These are phyloP conservation scores for Pseudogymnoascus sp. DNA, from an alignment of 2,329 filamentous ascomycete genomes.

Conservation along the genomic window DNA sequence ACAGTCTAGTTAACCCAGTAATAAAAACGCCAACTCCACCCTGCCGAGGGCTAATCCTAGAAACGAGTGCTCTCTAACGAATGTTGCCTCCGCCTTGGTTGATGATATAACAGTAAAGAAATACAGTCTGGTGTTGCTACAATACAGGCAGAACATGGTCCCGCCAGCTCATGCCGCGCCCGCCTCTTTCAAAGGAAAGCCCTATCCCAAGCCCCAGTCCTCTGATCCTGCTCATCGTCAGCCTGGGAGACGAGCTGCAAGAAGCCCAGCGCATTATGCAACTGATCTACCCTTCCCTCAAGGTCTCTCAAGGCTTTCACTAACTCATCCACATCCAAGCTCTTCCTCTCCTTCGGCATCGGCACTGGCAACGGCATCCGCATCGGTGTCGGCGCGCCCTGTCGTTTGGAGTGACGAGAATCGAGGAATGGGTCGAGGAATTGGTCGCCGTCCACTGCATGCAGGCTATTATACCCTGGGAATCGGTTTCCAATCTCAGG, in stretches of 20 bases:
- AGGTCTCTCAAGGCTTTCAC: not conserved
- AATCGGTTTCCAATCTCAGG: not conserved
- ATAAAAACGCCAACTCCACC: not conserved
- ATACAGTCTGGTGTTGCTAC: slow-evolving; percentile 14
- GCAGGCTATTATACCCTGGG: not conserved
- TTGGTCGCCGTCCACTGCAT: not conserved
- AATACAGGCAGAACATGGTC: not conserved
- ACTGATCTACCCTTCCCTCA: not conserved
- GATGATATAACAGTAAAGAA: slow-evolving; percentile 34
- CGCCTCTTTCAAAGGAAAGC: not conserved
- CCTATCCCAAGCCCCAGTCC: not conserved
- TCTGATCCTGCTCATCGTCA: not conserved
- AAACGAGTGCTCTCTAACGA: slow-evolving; percentile 33
- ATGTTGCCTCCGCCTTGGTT: slow-evolving; percentile 18
- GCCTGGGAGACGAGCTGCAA: not conserved
- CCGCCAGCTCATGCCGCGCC: not conserved
- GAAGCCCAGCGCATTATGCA: not conserved
- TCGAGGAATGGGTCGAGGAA: not conserved
- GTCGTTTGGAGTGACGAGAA: not conserved
- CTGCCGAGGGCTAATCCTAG: slow-evolving; percentile 33
- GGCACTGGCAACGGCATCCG: not conserved
- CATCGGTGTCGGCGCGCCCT: not conserved
- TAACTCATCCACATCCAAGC: not conserved
- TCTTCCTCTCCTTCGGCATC: not conserved
- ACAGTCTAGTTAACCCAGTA: not conserved